These are phyloP conservation scores for Eremomyces bilateralis DNA, from an alignment of 495 filamentous ascomycete genomes.

Conservation along the genomic window DNA sequence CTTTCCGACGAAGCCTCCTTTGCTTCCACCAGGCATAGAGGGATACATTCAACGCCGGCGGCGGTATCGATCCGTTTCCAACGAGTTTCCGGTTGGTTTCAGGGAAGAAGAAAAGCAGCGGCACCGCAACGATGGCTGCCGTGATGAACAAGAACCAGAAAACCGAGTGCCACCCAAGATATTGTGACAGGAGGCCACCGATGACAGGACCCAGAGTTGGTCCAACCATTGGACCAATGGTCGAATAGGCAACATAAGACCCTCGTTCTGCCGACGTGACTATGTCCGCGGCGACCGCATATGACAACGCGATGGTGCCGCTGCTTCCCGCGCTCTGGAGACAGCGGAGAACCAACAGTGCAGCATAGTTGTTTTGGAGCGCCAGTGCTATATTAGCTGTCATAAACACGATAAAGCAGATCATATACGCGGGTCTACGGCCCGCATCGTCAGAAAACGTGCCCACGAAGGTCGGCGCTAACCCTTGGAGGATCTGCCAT, in stretches of 20 bases:
- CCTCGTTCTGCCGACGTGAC: constrained; percentile 24
- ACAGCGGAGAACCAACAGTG: constrained; percentile 27
- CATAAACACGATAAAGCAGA: constrained; percentile 24
- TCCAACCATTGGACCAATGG: constrained; percentile 3
- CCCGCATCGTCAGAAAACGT: constrained; percentile 23
- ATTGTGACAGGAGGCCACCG: constrained; percentile 20
- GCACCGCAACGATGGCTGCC: constrained; percentile 12
- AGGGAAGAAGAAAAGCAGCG: constrained; percentile 1
- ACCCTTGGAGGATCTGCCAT: constrained; percentile 17
- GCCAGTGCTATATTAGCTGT: constrained; percentile 28
- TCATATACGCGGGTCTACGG: constrained; percentile 24
- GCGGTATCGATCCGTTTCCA: constrained; percentile 2
- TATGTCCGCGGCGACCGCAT: constrained; percentile 23
- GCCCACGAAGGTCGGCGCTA: constrained; percentile 19
- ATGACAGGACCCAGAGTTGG: constrained; percentile 21
- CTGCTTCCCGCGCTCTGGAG: constrained; percentile 28
- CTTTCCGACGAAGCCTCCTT: background rate
- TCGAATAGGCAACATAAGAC: constrained; percentile 22
- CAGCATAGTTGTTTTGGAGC: constrained; percentile 22
- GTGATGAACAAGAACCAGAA: constrained; percentile 26
- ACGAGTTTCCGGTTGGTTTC: constrained; percentile 4
- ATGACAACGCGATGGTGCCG: constrained; percentile 21
- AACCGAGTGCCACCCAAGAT: constrained; percentile 21
- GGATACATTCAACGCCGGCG: constrained; percentile 1
- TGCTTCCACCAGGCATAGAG: constrained; percentile 1